phyloP scores from a whole-genome alignment of 306 rosid genomes.

The Medicago lupulina region DNA sequence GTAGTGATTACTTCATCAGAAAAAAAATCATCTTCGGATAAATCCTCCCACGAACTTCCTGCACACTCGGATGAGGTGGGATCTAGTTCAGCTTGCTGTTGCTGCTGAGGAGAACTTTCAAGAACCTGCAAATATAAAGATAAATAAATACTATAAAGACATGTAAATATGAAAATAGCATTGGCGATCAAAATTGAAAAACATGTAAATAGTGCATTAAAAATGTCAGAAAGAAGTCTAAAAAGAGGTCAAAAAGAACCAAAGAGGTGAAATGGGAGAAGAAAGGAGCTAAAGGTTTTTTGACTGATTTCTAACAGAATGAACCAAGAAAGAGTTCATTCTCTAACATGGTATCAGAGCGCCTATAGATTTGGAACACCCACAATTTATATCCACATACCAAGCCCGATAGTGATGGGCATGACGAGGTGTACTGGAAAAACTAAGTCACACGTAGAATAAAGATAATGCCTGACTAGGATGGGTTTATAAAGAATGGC shows the following conservation, averaged over 20 bases:
- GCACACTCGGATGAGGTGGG: constrained; percentile 60
- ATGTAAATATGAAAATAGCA: background rate
- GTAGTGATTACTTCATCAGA: constrained; percentile 67
- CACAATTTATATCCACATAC: too few relatives aligned
- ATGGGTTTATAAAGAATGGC: too few relatives aligned
- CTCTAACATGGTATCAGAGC: too few relatives aligned
- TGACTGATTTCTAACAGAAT: too few relatives aligned
- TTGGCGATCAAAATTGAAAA: constrained; percentile 17
- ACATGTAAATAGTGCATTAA: constrained; percentile 9
- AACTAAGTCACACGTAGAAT: too few relatives aligned
- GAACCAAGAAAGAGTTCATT: too few relatives aligned
- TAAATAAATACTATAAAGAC: background rate
- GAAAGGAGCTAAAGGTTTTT: background rate
- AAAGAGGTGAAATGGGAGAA: background rate
- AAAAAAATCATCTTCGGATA: constrained; percentile 62
- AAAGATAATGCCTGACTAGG: too few relatives aligned
- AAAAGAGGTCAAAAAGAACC: constrained; percentile 17
- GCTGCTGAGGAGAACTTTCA: constrained; percentile 62
- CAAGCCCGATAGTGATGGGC: too few relatives aligned
- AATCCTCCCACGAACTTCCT: constrained; percentile 62
- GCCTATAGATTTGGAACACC: too few relatives aligned
- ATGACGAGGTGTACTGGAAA: too few relatives aligned
- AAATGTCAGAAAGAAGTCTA: constrained; percentile 26
- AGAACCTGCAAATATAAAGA: constrained; percentile 52
- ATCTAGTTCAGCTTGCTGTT: constrained; percentile 59